Conservation (phyloP, 441 rosid species). For the Populus hybrid region DNA sequence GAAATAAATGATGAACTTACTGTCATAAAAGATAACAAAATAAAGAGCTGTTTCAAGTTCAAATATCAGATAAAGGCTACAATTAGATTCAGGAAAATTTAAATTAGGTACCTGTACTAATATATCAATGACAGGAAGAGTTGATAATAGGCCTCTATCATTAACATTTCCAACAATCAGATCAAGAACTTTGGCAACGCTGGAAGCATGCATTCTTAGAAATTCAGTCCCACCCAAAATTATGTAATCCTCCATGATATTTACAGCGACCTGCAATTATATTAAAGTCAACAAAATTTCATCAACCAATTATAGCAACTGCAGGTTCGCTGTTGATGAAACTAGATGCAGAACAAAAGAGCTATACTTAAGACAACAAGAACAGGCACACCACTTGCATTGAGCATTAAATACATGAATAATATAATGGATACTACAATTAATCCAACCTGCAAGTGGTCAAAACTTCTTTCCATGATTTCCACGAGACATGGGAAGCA, state of each 20-base stretch:
- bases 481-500: slow-evolving; percentile 80
- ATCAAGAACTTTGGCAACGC: slow-evolving; percentile 86
- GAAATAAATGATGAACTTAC: background rate
- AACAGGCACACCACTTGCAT: background rate
- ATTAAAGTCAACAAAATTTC: background rate
- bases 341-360: background rate
- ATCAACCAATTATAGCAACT: background rate
- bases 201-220: slow-evolving; percentile 74
- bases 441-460: slow-evolving; percentile 80
- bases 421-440: background rate
- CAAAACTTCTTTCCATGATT: slow-evolving; percentile 89
- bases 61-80: background rate
- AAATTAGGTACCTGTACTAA: slow-evolving; percentile 69
- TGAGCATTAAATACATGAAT: background rate
- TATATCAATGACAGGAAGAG: slow-evolving; percentile 85
- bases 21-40: background rate
- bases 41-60: background rate
- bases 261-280: slow-evolving; percentile 74
- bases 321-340: background rate
- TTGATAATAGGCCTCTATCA: slow-evolving; percentile 73
- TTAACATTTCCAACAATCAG: slow-evolving; percentile 93
- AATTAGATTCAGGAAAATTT: background rate
- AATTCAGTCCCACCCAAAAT: slow-evolving; percentile 83
- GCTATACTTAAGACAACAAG: background rate
- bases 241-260: slow-evolving; percentile 75